Percentiles rank a stretch among this genome's conserved stretches.
These are phyloP conservation scores for Gonium pectorale DNA, from an alignment of 139 green algal genomes.

Conservation along the genomic window DNA sequence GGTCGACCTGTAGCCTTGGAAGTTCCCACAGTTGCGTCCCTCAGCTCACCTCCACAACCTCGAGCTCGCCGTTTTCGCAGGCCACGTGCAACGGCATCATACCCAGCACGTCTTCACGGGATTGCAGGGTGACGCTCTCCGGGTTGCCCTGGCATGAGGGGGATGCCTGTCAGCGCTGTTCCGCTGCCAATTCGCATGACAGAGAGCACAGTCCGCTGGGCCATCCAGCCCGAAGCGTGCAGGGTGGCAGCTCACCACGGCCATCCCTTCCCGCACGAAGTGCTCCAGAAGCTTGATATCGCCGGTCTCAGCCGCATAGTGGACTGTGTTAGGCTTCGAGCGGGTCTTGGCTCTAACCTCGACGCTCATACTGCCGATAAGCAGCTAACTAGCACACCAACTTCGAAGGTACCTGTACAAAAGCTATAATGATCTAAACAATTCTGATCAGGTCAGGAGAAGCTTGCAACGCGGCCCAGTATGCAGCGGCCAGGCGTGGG, in stretches of 20 bases:
- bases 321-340: conserved; percentile 38
- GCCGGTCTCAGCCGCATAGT: conserved; percentile 40
- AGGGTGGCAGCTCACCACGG: background rate
- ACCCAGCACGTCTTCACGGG: conserved; percentile 48
- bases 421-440: conserved; percentile 42
- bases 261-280: conserved; percentile 44
- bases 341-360: conserved; percentile 33
- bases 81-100: conserved; percentile 61
- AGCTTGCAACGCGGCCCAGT: too few relatives aligned
- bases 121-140: conserved; percentile 46
- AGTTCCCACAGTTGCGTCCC: background rate
- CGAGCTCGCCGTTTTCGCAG: conserved; percentile 48
- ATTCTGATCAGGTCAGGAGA: background rate
- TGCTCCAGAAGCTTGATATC: conserved; percentile 43
- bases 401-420: too few relatives aligned
- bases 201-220: too few relatives aligned
- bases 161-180: too few relatives aligned
- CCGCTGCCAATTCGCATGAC: too few relatives aligned
- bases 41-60: conserved; percentile 46
- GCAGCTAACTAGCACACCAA: too few relatives aligned
- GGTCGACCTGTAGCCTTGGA: too few relatives aligned
- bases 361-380: conserved; percentile 21
- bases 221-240: too few relatives aligned
- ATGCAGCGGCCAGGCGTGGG: too few relatives aligned
- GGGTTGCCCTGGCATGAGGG: conserved; percentile 35